Base-by-base conservation (phyloP, 2,329 filamentous ascomycete genomes). In the Fusarium sp. region DNA sequence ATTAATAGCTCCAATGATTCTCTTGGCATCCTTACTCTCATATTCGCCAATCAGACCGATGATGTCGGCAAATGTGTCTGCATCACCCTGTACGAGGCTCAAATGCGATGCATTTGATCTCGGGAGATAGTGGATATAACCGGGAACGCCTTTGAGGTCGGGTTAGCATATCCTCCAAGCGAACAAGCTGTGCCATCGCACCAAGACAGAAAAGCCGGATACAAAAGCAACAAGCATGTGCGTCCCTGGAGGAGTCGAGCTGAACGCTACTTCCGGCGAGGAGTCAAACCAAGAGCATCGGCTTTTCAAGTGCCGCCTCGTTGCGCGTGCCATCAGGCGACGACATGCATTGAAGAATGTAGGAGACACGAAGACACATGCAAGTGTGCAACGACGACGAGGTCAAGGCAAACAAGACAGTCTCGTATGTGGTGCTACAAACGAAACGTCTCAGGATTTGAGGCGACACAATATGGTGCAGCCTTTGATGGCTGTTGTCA, bases 21-120 rank as follows among this genome's bases (percentile, higher is more conserved):
- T 55, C 45, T 50, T 52, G 50, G 45, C 15, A 47, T 12, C 62
- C 79, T 67, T 80, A 89, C 88, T 87, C 84, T 95, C 94, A 82
- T 97, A 97, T 76, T 95, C 92, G 79, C 89, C 88, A 67, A 97
- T 89, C 70, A 95, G 87, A 45, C 89, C 86, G 52, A 96, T 83
- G 62, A 96, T 90, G 75, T 93, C 91, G 18, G 90, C 88, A 78
- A 97, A 92, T 17, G 89, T 92, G 78, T 95, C 93, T 62, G 80
- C 78, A 65, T 90, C 88, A 41, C 86, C 87, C 61, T 88, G 86
- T 51, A 90, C 83, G 48, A 90, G 82, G 58, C 81, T 83, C 45
- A 90, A 80, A 63, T 83, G 86, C 28, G 84, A 82, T n/a, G 79
- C 55, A 55, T 81, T 84, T 24, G 84, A 81, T 67, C 83, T 85